Percentiles rank a stretch among this genome's conserved stretches.
phyloP scores from a whole-genome alignment of 2,329 filamentous ascomycete species.

The Claviceps sp. region DNA sequence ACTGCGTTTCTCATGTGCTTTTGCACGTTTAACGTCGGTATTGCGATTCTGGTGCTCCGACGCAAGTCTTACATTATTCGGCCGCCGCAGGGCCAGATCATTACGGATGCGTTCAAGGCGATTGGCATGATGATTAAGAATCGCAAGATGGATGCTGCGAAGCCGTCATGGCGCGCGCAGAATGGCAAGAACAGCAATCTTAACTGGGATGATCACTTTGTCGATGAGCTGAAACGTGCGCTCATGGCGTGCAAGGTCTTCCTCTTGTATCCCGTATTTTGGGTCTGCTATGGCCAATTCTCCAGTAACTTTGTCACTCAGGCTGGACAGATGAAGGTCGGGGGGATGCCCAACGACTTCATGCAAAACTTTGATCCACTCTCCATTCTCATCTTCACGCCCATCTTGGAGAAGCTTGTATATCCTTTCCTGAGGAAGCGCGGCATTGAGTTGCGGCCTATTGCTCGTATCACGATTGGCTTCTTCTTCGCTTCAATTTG shows the following conservation, averaged over 20 bases:
- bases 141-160: conserved; percentile 44
- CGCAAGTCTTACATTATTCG: conserved; percentile 37
- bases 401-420: conserved; percentile 44
- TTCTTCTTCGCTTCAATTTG: conserved; percentile 41
- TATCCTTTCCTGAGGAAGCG: conserved; percentile 47
- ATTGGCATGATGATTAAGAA: conserved; percentile 25
- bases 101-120: conserved; percentile 48
- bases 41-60: conserved; percentile 34
- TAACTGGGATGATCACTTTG: conserved; percentile 55
- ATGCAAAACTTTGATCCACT: conserved; percentile 57
- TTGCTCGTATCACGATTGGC: conserved; percentile 51
- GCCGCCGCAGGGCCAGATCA: conserved; percentile 46
- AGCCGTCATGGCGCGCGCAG: conserved; percentile 49
- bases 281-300: conserved; percentile 56
- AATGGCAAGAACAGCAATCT: conserved; percentile 28
- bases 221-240: conserved; percentile 57
- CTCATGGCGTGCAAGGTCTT: conserved; percentile 60
- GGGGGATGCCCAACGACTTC: conserved; percentile 57
- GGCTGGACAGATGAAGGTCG: conserved; percentile 39
- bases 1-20: conserved; percentile 45
- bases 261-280: conserved; percentile 51
- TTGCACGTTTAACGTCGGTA: conserved; percentile 48
- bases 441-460: conserved; percentile 48
- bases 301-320: conserved; percentile 54
- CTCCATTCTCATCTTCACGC: conserved; percentile 53